Percentiles rank a stretch among this genome's conserved stretches.
These are phyloP conservation scores for Pseudocercospora macadamiae DNA, from an alignment of 2,329 filamentous ascomycete genomes.

Conservation along the genomic window DNA sequence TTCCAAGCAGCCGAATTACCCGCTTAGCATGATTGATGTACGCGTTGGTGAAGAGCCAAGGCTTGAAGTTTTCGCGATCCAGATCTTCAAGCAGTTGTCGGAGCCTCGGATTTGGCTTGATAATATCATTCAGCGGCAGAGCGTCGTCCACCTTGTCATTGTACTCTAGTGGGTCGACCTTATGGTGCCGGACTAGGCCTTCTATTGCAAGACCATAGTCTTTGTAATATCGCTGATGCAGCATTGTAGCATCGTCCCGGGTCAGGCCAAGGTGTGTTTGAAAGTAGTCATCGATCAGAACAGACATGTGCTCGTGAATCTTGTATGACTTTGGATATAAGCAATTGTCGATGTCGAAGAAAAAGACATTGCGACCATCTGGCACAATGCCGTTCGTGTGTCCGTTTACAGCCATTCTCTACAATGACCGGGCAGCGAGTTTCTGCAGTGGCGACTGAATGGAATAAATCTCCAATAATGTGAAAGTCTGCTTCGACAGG, in stretches of 20 bases:
- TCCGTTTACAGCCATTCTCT: conserved; percentile 15
- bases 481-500: too few species aligned
- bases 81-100: conserved; percentile 78
- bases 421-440: neutral
- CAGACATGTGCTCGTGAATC: conserved; percentile 86
- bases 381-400: conserved; percentile 10
- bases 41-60: conserved; percentile 97
- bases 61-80: conserved; percentile 77
- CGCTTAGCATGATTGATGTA: conserved; percentile 85
- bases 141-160: conserved; percentile 95
- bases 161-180: conserved; percentile 93
- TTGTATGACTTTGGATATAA: conserved; percentile 78
- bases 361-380: conserved; percentile 56
- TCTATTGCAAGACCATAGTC: conserved; percentile 98
- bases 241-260: conserved; percentile 75
- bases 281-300: conserved; percentile 73
- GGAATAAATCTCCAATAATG: too few species aligned
- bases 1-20: conserved; percentile 76
- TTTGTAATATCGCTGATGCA: conserved; percentile 91
- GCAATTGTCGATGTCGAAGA: conserved; percentile 98
- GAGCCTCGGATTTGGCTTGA: conserved; percentile 76
- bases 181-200: conserved; percentile 88
- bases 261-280: conserved; percentile 71
- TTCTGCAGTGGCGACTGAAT: neutral
- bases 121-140: conserved; percentile 79